Conservation (phyloP, 257 asterid genomes). For the Nemophila menziesii region DNA sequence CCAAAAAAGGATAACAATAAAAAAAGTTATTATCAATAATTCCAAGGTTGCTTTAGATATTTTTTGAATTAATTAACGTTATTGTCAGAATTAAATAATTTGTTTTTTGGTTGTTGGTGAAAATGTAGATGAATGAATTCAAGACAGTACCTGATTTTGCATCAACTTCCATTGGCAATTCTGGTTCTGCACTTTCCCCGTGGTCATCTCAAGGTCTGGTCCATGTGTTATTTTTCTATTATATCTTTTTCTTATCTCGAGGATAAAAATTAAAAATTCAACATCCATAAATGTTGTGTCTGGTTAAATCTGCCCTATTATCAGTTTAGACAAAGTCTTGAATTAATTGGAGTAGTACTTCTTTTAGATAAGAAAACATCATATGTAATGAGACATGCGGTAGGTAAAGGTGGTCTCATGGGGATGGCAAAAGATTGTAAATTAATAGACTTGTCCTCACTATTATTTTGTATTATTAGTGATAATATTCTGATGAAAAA, state of each 20-base stretch:
- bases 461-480: slow-evolving; percentile 7
- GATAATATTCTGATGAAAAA: slow-evolving; percentile 5
- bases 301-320: not conserved
- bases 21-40: too few relatives aligned
- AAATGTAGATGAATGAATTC: slow-evolving; percentile 44
- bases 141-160: slow-evolving; percentile 74
- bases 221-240: not conserved
- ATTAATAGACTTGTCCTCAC: slow-evolving; percentile 12
- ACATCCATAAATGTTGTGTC: not conserved
- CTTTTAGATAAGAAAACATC: slow-evolving; percentile 3
- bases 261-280: not conserved
- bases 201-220: slow-evolving; percentile 69
- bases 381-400: slow-evolving; percentile 29
- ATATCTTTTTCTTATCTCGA: not conserved
- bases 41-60: not conserved
- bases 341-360: not conserved
- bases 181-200: slow-evolving; percentile 58
- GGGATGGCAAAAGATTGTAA: slow-evolving; percentile 16
- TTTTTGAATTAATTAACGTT: not conserved
- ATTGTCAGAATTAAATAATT: not conserved
- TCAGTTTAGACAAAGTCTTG: not conserved
- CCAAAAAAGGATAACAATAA: too few relatives aligned
- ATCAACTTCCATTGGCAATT: slow-evolving; percentile 41
- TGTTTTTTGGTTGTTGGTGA: not conserved
- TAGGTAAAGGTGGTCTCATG: slow-evolving; percentile 18